Evolutionary conservation across 495 filamentous ascomycete species (phyloP).

Genomic region (Aspergillus affinis): DNA sequence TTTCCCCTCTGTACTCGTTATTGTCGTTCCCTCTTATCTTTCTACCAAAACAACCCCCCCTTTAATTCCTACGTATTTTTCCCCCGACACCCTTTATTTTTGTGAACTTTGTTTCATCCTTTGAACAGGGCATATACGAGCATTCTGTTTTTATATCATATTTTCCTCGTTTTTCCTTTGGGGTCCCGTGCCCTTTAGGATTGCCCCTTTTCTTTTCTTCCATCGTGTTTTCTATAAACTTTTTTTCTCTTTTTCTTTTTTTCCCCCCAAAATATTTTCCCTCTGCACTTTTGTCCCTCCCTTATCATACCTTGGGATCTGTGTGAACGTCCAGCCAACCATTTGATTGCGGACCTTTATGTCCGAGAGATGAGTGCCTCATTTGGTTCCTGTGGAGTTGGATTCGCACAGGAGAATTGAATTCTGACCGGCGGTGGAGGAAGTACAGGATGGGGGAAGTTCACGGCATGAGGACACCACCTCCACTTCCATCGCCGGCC

Average conservation of each 20-base stretch:
- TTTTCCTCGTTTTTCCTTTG: conserved; percentile 5
- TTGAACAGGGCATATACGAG: not conserved
- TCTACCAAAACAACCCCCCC: not conserved
- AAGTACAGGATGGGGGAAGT: conserved; percentile 40
- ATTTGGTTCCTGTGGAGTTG: conserved; percentile 32
- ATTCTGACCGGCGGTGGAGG: conserved; percentile 37
- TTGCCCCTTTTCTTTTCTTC: conserved; percentile 4
- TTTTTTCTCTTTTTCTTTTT: conserved; percentile 7
- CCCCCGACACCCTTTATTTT: conserved; percentile 11
- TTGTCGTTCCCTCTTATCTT: not conserved
- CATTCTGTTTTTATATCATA: not conserved
- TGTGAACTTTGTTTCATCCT: not conserved
- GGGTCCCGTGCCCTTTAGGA: not conserved
- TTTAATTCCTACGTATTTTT: not conserved
- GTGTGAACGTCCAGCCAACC: conserved; percentile 7
- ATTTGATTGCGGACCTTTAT: conserved; percentile 25
- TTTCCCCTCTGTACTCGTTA: not conserved
- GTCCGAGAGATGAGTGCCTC: conserved; percentile 39
- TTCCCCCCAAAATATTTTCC: not conserved
- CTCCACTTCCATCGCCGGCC: conserved; percentile 46
- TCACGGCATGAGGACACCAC: conserved; percentile 39
- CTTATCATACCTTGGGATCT: conserved; percentile 4
- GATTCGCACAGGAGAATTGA: conserved; percentile 37
- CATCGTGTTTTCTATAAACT: conserved; percentile 5
- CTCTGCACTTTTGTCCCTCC: conserved; percentile 9